Percentiles rank a stretch among this genome's conserved stretches.
Evolutionary conservation across 2,329 filamentous ascomycete genomes (phyloP).

Genomic region (Fusarium oxysporum): DNA sequence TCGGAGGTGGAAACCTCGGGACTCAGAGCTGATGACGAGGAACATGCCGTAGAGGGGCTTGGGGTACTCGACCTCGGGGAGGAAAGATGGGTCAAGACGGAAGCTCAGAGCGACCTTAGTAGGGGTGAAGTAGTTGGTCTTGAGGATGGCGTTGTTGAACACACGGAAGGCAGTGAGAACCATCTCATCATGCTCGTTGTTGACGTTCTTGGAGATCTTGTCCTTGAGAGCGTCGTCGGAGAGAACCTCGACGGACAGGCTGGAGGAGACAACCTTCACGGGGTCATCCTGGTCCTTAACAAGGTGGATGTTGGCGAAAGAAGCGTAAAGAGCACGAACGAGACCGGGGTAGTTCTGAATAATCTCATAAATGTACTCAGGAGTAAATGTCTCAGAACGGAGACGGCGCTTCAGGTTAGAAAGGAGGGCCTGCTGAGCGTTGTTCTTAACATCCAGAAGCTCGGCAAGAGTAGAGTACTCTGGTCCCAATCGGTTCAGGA

Average conservation of each 20-base stretch:
- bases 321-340: conserved; percentile 87
- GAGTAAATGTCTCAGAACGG: conserved; percentile 95
- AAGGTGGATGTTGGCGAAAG: conserved; percentile 89
- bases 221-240: conserved; percentile 80
- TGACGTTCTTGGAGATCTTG: conserved; percentile 81
- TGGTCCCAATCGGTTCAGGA: conserved; percentile 92
- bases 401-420: conserved; percentile 96
- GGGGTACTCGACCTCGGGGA: conserved; percentile 92
- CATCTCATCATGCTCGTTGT: conserved; percentile 96
- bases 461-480: conserved; percentile 91
- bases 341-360: conserved; percentile 90
- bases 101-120: conserved; percentile 99
- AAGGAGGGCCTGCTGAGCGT: conserved; percentile 85
- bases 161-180: conserved; percentile 97
- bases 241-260: conserved; percentile 74
- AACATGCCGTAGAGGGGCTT: conserved; percentile 98
- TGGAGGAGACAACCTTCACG: conserved; percentile 64
- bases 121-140: conserved; percentile 97
- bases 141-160: conserved; percentile 93
- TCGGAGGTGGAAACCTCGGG: conserved; percentile 94
- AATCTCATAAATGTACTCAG: conserved; percentile 98
- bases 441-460: conserved; percentile 84
- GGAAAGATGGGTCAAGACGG: conserved; percentile 88
- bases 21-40: conserved; percentile 95
- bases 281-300: conserved; percentile 64